These are phyloP conservation scores for Lippia alba DNA, from an alignment of 305 asterid species.

Conservation along the genomic window DNA sequence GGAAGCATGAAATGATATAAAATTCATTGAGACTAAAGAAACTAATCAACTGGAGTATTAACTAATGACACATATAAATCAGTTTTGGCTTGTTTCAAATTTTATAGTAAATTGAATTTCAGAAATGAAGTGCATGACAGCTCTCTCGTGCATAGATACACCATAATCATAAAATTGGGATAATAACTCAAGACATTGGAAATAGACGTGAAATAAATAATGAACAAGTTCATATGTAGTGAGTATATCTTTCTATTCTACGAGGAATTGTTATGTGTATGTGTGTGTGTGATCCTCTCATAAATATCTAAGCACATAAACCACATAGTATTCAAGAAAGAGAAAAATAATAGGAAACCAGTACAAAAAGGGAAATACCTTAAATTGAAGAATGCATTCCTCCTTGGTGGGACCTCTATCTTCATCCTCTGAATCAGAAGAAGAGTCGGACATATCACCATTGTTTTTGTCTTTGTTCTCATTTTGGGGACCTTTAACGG, in stretches of 20 bases:
- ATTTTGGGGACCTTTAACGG: conserved; percentile 54
- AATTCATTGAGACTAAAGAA: not conserved
- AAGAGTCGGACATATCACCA: conserved; percentile 74
- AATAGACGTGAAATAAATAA: conserved; percentile 14
- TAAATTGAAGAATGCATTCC: conserved; percentile 80
- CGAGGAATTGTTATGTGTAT: no score
- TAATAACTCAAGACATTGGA: conserved; percentile 12
- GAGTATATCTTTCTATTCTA: no score
- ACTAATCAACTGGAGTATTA: conserved; percentile 18
- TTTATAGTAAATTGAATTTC: conserved; percentile 3
- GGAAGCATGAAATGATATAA: no score
- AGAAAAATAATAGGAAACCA: conserved; percentile 11
- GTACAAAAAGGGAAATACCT: conserved; percentile 52
- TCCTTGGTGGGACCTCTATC: conserved; percentile 88
- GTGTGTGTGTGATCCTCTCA: no score
- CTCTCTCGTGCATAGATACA: conserved; percentile 6
- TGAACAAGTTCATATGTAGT: not conserved
- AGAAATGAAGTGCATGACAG: conserved; percentile 13
- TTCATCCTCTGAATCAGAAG: conserved; percentile 96
- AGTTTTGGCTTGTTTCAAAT: conserved; percentile 3
- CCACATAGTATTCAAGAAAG: conserved; percentile 1
- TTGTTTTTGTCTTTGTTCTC: conserved; percentile 74
- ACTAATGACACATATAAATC: conserved; percentile 6
- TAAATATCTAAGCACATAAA: no score
- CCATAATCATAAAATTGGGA: conserved; percentile 7